Evolutionary conservation across 2,329 filamentous ascomycete genomes (phyloP).

Genomic region (Arachnomyces sp.): DNA sequence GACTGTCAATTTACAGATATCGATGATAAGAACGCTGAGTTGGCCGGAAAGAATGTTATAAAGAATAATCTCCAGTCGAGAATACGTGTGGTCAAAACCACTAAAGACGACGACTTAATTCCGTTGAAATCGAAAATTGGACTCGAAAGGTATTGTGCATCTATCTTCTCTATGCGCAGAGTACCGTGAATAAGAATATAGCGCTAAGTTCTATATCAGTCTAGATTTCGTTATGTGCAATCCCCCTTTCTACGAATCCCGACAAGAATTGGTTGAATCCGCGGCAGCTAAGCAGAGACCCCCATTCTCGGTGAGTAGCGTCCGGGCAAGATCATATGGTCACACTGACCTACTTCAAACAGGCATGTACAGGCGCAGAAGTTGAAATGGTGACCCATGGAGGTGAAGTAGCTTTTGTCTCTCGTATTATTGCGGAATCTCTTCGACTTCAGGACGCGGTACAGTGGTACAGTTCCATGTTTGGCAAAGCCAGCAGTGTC

Average conservation of each 20-base stretch:
- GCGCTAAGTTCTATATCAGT: conserved; percentile 17
- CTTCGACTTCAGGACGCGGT: conserved; percentile 51
- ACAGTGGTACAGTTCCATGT: conserved; percentile 85
- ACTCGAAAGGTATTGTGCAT: conserved; percentile 15
- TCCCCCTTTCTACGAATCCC: conserved; percentile 83
- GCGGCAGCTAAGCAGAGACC: conserved; percentile 58
- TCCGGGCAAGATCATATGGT: background rate
- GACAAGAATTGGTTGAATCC: conserved; percentile 57
- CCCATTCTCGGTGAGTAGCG: conserved; percentile 56
- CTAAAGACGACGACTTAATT: conserved; percentile 49
- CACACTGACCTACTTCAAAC: conserved; percentile 5
- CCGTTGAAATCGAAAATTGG: conserved; percentile 46
- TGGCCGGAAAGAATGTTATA: conserved; percentile 58
- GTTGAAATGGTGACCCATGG: conserved; percentile 79
- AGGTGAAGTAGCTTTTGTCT: conserved; percentile 69
- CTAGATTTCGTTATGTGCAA: conserved; percentile 90
- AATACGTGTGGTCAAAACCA: conserved; percentile 55
- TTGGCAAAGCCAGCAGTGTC: conserved; percentile 70
- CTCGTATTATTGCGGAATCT: conserved; percentile 62
- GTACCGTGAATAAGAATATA: conserved; percentile 6
- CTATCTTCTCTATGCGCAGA: background rate
- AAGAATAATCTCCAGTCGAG: conserved; percentile 56
- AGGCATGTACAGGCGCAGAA: conserved; percentile 61
- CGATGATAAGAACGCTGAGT: conserved; percentile 59
- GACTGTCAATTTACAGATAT: conserved; percentile 50